Base-by-base conservation (phyloP, 176 grass and related monocot genomes). In the Neostapfia colusana region DNA sequence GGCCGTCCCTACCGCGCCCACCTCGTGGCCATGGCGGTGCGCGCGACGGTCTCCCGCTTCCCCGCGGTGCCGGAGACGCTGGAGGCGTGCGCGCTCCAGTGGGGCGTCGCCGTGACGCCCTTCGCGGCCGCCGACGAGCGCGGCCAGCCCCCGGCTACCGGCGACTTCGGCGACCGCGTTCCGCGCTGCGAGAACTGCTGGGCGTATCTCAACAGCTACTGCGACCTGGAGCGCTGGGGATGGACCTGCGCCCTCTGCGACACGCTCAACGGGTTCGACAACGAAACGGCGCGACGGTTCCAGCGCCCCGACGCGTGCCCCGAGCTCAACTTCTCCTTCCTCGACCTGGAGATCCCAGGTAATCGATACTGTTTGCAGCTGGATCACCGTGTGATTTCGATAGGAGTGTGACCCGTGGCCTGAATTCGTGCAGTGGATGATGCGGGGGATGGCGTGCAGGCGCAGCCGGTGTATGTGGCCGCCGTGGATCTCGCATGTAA, bases 111-210 rank as follows among this genome's bases (percentile, higher is more conserved):
- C 13, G 73, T 99, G 31, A 92, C 91, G 39, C 95, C 89, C 51
- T 99, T 99, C 87, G 67, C 91, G 31, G 75, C 82, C 41, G 24
- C 40, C 5, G 95, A 95, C 77, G 95, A 99, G 85, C 69, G 43
- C 36, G 91, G 91, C 59, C 79, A 79, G 37, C 55, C 80, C 14
- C 91, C 91, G 1, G 8, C 74, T 25, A 67, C 41, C 14, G 91
- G 87, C n/a, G 14, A 36, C 70, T 74, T 45, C 13, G 91, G 86
- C 18, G 81, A 93, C 60, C 87, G 65, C 11, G 69, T 99, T 56
- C 95, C 95, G 27, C 95, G 95, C 35, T 99, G 95, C 85, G 89
- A 99, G 40, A 68, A 74, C 73, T 99, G 95, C 89, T 99, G 89
- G 87, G 91, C 80, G 21, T 99, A 99, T 75, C 39, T 92, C 42